Base-by-base conservation (phyloP, 2,329 filamentous ascomycete species). In the Fusarium sp. region DNA sequence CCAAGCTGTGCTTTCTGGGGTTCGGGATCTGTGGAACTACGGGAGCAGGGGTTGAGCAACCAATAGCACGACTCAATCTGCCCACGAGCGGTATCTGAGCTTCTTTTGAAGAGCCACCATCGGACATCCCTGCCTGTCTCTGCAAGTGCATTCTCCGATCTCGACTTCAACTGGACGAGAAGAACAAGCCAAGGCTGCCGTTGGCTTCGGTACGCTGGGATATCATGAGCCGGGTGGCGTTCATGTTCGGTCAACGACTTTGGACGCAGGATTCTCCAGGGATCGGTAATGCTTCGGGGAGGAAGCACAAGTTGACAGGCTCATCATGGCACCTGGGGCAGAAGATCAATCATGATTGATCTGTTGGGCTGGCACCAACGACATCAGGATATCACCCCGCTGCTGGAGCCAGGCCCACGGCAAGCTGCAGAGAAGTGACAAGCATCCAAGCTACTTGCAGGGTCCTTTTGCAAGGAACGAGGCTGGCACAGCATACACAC, bases 61-160 rank as follows among this genome's bases (percentile, higher is more conserved):
- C 71, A 73, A 73, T 73, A 19, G 53, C 30, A 64, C 49, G 19
- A 23, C 43, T 47, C 19, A 33, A 22, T 65, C 27, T 32, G 47
- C 71, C 70, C 71, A 73, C 71, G 71, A 53, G 71, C 64, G 59
- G 61, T 39, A 68, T 64, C 37, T 48, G 53, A 48, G 54, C 65
- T 52, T 37, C 53, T 51, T 35, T 27, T 47, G 41, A 40, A 46
- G 43, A 54, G 58, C 49, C 50, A 56, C 49, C 54, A 44, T 41
- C 57, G 62, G 47, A 48, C 41, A 60, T 15, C 54, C 67, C 48
- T 64, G 52, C 41, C 19, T 14, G n/a, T 14, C 22, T 47, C n/a
- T 19, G 6, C 20, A 48, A 17, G 27, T 56, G 32, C 43, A 44
- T 27, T 49, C 43, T 56, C 30, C 30, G 66, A 69, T 72, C 56